A percentile compares a stretch with the other conserved stretches of the same genome.
Evolutionary conservation across 768 basidiomycete species (phyloP).

Genomic region (Pisolithus tinctorius): DNA sequence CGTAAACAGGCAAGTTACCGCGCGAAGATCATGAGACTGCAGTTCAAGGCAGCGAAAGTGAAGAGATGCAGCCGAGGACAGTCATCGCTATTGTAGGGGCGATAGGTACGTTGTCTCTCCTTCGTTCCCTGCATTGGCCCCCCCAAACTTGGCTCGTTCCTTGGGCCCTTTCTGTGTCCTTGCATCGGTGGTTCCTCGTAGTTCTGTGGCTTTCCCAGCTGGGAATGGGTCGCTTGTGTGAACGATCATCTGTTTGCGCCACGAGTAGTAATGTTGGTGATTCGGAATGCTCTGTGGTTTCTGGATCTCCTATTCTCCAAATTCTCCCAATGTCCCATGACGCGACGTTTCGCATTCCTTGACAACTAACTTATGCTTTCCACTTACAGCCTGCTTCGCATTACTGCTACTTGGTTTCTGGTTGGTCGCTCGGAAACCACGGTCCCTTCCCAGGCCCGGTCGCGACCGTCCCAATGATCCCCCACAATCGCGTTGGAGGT

Average conservation of each 20-base stretch:
- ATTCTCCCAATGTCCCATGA: background rate
- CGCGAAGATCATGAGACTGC: no score
- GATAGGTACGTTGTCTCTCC: slow-evolving; percentile 16
- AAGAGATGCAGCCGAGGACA: slow-evolving; percentile 10
- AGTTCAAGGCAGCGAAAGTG: background rate
- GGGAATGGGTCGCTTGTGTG: background rate
- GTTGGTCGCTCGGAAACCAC: slow-evolving; percentile 14
- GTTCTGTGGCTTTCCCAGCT: background rate
- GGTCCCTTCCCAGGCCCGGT: slow-evolving; percentile 1
- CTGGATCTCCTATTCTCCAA: background rate
- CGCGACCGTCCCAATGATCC: background rate
- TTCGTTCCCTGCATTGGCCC: background rate
- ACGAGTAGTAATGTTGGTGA: background rate
- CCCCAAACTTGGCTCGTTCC: no score
- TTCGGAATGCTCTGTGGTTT: background rate
- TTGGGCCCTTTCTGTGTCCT: no score
- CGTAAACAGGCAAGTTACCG: background rate
- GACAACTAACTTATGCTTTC: background rate
- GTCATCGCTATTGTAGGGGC: slow-evolving; percentile 18
- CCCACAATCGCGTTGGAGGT: no score
- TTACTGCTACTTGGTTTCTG: slow-evolving; percentile 22
- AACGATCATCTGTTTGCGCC: no score
- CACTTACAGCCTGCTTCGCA: slow-evolving; percentile 15
- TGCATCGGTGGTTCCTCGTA: no score
- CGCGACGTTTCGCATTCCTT: background rate